Evolutionary conservation across 1,284 basidiomycete genomes (phyloP).

Genomic region (Pseudozyma tsukubaensis): DNA sequence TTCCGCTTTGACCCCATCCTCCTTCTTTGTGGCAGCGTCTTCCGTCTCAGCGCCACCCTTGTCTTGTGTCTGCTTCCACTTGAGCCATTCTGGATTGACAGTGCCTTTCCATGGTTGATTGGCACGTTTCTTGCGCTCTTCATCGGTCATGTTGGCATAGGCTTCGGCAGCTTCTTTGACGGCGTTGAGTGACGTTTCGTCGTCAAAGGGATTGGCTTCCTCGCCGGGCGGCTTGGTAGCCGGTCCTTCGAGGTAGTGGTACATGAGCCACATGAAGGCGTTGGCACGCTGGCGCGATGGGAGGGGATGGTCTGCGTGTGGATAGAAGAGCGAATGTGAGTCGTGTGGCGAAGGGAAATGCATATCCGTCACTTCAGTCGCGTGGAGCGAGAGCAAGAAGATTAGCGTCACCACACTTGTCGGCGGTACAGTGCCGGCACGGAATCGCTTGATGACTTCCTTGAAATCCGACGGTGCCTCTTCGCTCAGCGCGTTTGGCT

Average conservation of each 20-base stretch:
- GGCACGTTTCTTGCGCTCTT: constrained; percentile 43
- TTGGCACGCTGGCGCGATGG: constrained; percentile 57
- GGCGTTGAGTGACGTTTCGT: constrained; percentile 41
- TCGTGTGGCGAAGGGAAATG: constrained; percentile 62
- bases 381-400: constrained; percentile 60
- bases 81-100: constrained; percentile 54
- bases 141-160: constrained; percentile 40
- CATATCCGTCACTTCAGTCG: constrained; percentile 55
- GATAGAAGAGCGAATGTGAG: constrained; percentile 64
- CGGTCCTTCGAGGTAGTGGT: constrained; percentile 65
- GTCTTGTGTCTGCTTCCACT: constrained; percentile 50
- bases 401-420: constrained; percentile 66
- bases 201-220: constrained; percentile 63
- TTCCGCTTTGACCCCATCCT: constrained; percentile 28
- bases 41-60: constrained; percentile 21
- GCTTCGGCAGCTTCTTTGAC: constrained; percentile 39
- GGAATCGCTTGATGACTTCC: constrained; percentile 57
- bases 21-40: neutral
- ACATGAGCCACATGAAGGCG: constrained; percentile 65
- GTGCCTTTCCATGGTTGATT: constrained; percentile 56
- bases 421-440: constrained; percentile 43
- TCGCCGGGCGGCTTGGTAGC: constrained; percentile 53
- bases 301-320: constrained; percentile 56
- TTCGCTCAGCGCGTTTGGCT: constrained; percentile 52
- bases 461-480: constrained; percentile 60